Evolutionary conservation across 331 rosid species (phyloP).

Genomic region (Saraca asoca): DNA sequence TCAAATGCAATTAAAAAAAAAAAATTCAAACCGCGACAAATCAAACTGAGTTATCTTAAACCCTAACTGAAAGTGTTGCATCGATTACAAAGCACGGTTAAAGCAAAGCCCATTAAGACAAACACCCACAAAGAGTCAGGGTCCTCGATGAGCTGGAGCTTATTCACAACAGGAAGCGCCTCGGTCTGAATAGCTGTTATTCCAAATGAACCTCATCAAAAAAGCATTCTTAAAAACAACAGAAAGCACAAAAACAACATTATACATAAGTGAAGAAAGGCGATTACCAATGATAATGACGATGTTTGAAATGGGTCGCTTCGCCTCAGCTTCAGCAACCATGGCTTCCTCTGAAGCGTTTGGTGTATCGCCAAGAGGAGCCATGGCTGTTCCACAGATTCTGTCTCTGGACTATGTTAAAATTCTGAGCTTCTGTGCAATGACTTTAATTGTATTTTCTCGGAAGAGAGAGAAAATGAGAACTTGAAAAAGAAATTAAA

Average conservation of each 20-base stretch:
- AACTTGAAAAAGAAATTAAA: too few relatives aligned
- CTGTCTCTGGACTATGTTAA: not conserved
- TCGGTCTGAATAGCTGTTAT: slow-evolving; percentile 91
- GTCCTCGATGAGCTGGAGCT: slow-evolving; percentile 66
- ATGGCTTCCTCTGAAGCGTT: slow-evolving; percentile 45
- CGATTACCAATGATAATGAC: slow-evolving; percentile 69
- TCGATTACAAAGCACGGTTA: not conserved
- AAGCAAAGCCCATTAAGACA: slow-evolving; percentile 17
- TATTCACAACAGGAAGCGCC: slow-evolving; percentile 85
- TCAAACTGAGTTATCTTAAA: slow-evolving; percentile 9
- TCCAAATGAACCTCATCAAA: slow-evolving; percentile 10
- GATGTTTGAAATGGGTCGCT: slow-evolving; percentile 64
- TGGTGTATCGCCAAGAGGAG: slow-evolving; percentile 51
- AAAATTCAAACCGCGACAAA: not conserved
- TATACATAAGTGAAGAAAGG: not conserved
- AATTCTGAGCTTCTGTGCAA: not conserved
- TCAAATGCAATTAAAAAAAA: not conserved
- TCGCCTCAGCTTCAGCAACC: slow-evolving; percentile 39
- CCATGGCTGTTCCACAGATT: slow-evolving; percentile 31
- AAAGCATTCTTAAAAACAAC: not conserved
- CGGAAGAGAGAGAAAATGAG: not conserved
- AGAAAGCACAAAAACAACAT: not conserved
- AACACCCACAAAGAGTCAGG: slow-evolving; percentile 59
- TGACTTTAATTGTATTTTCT: not conserved
- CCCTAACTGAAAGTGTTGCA: slow-evolving; percentile 1